A percentile compares a stretch with the other conserved stretches of the same genome.
Conservation (phyloP, 768 basidiomycete species). For the Mycena vulgaris region DNA sequence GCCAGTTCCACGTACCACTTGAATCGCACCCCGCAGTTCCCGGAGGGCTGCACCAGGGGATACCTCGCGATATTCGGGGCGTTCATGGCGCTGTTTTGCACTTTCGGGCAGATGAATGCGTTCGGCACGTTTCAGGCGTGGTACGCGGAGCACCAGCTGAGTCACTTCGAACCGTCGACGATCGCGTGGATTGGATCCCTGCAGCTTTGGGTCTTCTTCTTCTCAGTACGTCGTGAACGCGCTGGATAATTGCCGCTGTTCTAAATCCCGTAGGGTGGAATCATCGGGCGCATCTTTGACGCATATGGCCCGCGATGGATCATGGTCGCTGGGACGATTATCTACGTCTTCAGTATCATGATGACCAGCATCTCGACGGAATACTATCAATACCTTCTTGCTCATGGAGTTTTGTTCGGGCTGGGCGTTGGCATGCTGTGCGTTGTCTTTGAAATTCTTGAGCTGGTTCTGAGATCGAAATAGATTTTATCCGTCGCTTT, state of each 20-base stretch:
- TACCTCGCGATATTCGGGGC: constrained; percentile 74
- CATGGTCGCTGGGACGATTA: constrained; percentile 65
- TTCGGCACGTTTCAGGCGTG: constrained; percentile 83
- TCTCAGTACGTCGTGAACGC: constrained; percentile 63
- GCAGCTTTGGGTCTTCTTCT: constrained; percentile 80
- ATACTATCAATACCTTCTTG: constrained; percentile 74
- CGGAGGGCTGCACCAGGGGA: constrained; percentile 52
- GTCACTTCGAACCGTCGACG: constrained; percentile 62
- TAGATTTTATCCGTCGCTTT: constrained; percentile 81
- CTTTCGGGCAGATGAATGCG: constrained; percentile 80
- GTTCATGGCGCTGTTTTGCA: constrained; percentile 76
- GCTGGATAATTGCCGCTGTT: background rate
- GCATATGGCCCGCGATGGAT: constrained; percentile 70
- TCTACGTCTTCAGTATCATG: constrained; percentile 68
- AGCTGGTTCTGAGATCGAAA: constrained; percentile 24
- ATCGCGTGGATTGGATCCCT: constrained; percentile 83
- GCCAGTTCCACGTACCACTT: constrained; percentile 32
- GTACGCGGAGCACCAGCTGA: constrained; percentile 75
- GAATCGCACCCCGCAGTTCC: constrained; percentile 34
- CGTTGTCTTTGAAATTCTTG: constrained; percentile 44
- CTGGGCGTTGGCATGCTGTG: constrained; percentile 76
- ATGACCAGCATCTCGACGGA: constrained; percentile 70
- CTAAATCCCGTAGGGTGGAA: constrained; percentile 65
- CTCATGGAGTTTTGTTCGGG: constrained; percentile 77
- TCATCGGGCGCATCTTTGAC: constrained; percentile 74